phyloP scores from a whole-genome alignment of 345 rosid genomes.

The Eucalyptus curtisii region DNA sequence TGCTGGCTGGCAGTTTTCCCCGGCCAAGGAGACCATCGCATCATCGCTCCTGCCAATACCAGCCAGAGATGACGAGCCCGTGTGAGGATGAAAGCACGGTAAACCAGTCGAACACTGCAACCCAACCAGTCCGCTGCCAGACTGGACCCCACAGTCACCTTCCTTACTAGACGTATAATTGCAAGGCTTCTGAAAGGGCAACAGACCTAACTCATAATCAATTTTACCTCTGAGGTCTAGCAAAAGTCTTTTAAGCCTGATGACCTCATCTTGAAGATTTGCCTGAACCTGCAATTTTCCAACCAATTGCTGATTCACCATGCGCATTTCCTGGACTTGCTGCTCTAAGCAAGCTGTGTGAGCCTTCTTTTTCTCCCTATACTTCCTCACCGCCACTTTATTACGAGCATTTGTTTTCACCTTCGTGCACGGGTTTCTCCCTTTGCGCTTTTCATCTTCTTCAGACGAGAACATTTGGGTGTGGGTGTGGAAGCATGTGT shows the following conservation, averaged over 20 bases:
- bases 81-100: constrained; percentile 21
- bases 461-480: constrained; percentile 30
- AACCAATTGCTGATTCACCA: constrained; percentile 30
- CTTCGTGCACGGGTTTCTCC: constrained; percentile 8
- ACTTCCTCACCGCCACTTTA: constrained; percentile 70
- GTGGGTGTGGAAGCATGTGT: constrained; percentile 69
- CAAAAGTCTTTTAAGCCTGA: constrained; percentile 35
- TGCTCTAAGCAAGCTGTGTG: constrained; percentile 61
- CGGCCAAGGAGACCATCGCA: constrained; percentile 11
- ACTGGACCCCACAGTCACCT: constrained; percentile 15
- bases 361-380: constrained; percentile 79
- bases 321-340: constrained; percentile 43
- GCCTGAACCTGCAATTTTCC: constrained; percentile 43
- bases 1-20: constrained; percentile 14
- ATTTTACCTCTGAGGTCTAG: constrained; percentile 39
- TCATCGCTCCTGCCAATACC: constrained; percentile 13
- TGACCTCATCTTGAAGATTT: constrained; percentile 37
- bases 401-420: constrained; percentile 44
- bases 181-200: constrained; percentile 30
- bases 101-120: constrained; percentile 3
- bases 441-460: constrained; percentile 20
- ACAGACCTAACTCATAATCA: constrained; percentile 33
- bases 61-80: constrained; percentile 1
- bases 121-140: background rate
- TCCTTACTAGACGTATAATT: constrained; percentile 8